Evolutionary conservation across 495 filamentous ascomycete genomes (phyloP), one percentile per base, ranked within the genome.

Genomic region (Trichoderma asperelloides): DNA sequence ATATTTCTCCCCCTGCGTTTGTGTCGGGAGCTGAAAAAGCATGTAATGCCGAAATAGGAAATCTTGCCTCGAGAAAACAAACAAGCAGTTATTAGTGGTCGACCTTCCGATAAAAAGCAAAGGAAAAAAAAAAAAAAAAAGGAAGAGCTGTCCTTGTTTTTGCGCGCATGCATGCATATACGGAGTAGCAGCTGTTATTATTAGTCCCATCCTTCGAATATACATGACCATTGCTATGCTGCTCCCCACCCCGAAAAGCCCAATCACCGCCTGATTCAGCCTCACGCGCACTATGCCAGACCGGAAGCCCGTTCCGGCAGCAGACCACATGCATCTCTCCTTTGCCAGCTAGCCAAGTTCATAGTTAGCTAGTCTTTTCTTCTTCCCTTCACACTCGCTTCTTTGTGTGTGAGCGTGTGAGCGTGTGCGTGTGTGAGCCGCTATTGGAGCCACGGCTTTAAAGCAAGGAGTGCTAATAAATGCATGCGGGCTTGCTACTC

Each of bases 241-340:
- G 11, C 41, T 45, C 41, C 41, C 41, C 18, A 15, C 41, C n/a
- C 49, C 30, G 9, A 37, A 37, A 37, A 37, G 33, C 33, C 33
- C 33, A 37, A 60, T 60, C 55, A 60, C 55, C 55, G 55, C 55
- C 55, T 60, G 23, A 60, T 60, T 60, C 55, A 60, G 55, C 55
- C 55, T 27, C 55, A 60, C 55, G 23, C 11, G 23, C 55, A 23
- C 16, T 21, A 21, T 37, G 33, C n/a, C 18, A 21, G 16, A n/a
- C 47, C 47, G 47, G 47, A 51, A 21, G 47, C 18, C 18, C 8
- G 18, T 51, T 9, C 47, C 47, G 47, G 47, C 2, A n/a, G n/a
- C 33, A 47, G 55, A 21, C 23, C 55, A 60, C 55, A 28, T 60
- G 55, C 55, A 30, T 60, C 55, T 60, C 12, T 12, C 6, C 8